Percentiles rank a stretch among this genome's conserved stretches.
phyloP scores from a whole-genome alignment of 2,329 filamentous ascomycete species.

The Cercospora janseana region DNA sequence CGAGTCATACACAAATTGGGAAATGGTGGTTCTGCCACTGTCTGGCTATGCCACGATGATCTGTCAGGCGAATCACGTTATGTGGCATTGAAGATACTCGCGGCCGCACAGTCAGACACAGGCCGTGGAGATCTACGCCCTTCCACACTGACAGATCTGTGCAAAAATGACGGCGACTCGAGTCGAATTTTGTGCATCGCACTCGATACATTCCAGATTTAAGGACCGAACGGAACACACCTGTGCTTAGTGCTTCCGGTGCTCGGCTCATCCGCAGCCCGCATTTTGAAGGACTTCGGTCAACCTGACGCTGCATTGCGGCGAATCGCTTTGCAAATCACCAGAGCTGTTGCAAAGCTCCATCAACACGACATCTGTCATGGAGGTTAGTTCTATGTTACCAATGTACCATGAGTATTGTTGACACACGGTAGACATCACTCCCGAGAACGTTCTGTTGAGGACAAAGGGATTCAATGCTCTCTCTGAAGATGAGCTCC shows the following conservation, averaged over 20 bases:
- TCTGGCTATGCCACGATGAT: not conserved
- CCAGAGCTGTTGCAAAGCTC: not conserved
- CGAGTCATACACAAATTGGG: not conserved
- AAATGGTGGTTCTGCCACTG: not conserved
- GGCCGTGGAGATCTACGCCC: not conserved
- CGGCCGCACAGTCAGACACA: not conserved
- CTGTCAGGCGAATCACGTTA: not conserved
- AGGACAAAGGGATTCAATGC: not conserved
- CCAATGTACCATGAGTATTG: no score
- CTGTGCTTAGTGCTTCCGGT: not conserved
- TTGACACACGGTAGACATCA: not conserved
- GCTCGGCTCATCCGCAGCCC: not conserved
- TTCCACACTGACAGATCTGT: not conserved
- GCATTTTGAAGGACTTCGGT: not conserved
- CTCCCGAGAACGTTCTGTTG: not conserved
- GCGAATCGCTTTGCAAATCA: not conserved
- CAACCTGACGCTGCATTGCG: not conserved
- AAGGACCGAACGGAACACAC: slow-evolving; percentile 34
- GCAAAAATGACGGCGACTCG: not conserved
- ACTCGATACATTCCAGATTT: slow-evolving; percentile 39
- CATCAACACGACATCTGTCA: not conserved
- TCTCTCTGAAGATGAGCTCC: not conserved
- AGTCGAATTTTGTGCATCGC: not conserved
- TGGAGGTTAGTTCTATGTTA: not conserved
- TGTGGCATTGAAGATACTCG: not conserved